phyloP scores from a whole-genome alignment of 768 basidiomycete genomes.

The Mycena indigotica region DNA sequence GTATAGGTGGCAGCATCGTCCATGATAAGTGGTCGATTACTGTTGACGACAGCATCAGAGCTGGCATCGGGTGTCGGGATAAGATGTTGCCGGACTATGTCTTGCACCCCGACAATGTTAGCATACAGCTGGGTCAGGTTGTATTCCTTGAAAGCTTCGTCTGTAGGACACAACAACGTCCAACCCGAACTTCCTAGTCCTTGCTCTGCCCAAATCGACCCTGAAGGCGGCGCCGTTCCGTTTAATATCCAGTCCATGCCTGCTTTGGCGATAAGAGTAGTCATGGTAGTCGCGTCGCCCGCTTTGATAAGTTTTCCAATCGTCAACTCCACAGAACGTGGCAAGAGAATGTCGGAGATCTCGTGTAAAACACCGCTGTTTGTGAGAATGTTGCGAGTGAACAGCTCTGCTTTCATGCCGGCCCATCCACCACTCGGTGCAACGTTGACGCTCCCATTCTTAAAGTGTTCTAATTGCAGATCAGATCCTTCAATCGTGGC shows the following conservation, averaged over 20 bases:
- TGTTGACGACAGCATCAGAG: slow-evolving; percentile 46
- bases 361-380: slow-evolving; percentile 91
- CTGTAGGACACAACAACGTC: slow-evolving; percentile 89
- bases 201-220: slow-evolving; percentile 61
- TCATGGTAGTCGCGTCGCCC: slow-evolving; percentile 88
- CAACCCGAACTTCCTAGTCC: slow-evolving; percentile 61
- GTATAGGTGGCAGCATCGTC: slow-evolving; percentile 72
- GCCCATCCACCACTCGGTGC: slow-evolving; percentile 79
- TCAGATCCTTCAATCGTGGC: slow-evolving; percentile 85
- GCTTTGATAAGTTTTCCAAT: slow-evolving; percentile 90
- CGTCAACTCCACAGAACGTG: slow-evolving; percentile 82
- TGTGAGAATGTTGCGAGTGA: slow-evolving; percentile 72
- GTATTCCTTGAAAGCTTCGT: slow-evolving; percentile 86
- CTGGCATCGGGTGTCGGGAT: slow-evolving; percentile 48
- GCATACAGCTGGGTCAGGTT: slow-evolving; percentile 78
- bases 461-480: slow-evolving; percentile 63
- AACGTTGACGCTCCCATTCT: slow-evolving; percentile 54
- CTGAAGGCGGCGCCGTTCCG: slow-evolving; percentile 76
- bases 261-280: slow-evolving; percentile 76
- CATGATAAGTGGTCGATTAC: slow-evolving; percentile 73
- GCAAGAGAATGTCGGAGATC: slow-evolving; percentile 81
- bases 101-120: slow-evolving; percentile 53
- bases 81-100: slow-evolving; percentile 76
- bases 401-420: slow-evolving; percentile 62
- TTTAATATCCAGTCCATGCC: slow-evolving; percentile 91